Conservation (phyloP, 2,329 filamentous ascomycete genomes). For the Diaporthe vexans region DNA sequence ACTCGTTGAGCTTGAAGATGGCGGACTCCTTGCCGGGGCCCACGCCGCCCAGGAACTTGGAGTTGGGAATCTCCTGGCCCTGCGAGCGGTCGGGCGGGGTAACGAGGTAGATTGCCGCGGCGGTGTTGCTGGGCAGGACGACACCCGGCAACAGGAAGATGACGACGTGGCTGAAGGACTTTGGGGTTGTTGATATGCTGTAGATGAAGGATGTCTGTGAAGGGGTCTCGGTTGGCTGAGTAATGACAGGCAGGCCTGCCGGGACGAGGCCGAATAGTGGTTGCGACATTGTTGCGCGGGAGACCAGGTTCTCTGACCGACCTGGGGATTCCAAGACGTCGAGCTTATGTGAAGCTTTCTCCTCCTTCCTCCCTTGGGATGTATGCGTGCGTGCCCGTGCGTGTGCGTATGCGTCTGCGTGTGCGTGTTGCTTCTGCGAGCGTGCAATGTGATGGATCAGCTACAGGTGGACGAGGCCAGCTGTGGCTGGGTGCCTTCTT, state of each 20-base stretch:
- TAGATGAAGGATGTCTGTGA: constrained; percentile 70
- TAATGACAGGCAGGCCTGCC: constrained; percentile 70
- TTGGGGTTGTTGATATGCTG: constrained; percentile 59
- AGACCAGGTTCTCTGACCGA: constrained; percentile 9
- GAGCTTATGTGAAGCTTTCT: background rate
- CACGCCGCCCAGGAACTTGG: constrained; percentile 89
- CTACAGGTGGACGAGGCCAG: constrained; percentile 16
- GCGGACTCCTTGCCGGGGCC: constrained; percentile 92
- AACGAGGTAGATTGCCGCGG: constrained; percentile 90
- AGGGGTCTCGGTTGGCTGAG: constrained; percentile 65
- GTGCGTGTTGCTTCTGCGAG: background rate
- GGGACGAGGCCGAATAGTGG: constrained; percentile 73
- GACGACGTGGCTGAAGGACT: constrained; percentile 83
- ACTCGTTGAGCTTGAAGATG: constrained; percentile 79
- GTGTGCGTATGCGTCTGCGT: background rate
- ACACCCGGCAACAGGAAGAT: constrained; percentile 89
- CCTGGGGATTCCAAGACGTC: background rate
- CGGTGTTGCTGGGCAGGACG: constrained; percentile 79
- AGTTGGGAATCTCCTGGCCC: constrained; percentile 65
- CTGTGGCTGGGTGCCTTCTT: background rate
- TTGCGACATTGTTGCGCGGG: constrained; percentile 53
- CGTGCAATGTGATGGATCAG: constrained; percentile 17
- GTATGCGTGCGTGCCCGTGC: background rate
- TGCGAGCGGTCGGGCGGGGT: constrained; percentile 58
- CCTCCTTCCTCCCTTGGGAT: background rate